Evolutionary conservation across 2,329 filamentous ascomycete species (phyloP), one percentile per base, ranked within the genome.

Genomic region (Coniella vitis): DNA sequence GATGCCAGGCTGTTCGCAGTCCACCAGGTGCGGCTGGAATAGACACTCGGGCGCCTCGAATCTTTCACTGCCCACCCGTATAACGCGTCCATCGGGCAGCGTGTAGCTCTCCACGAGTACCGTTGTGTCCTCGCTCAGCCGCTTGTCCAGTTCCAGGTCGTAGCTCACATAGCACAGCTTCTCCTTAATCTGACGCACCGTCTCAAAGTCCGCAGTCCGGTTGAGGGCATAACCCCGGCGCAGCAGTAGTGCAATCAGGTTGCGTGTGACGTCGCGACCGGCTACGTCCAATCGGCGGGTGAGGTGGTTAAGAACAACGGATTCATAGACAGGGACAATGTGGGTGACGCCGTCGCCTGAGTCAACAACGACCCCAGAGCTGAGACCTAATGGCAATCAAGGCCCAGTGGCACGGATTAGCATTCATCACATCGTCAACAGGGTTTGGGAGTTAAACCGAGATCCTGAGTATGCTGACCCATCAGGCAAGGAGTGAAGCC

Each of bases 81-180:
- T 96, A 38, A 97, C 90, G 54, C 93, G 88, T 47, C 93, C 93
- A 64, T 98, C 93, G 29, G 93, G 93, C 9, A 98, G 78, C 1
- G 93, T 98, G 74, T 98, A 98, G 64, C 88, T 94, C 70, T 98
- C 93, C 10, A 98, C 93, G 48, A 98, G 75, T 8, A 96, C 90
- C 1, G 93, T 98, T 14, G 93, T 98, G 61, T 98, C 93, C 71
- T 98, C 93, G 63, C 88, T 94, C 56, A 98, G 81, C 59, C 87
- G 84, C 73, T 97, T 90, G 75, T 98, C 93, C 48, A 98, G 77
- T 69, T 95, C 90, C 49, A 98, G 80, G 67, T 98, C 93, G 74
- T 97, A 98, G 12, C 90, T 96, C 49, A 98, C 91, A 67, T 98
- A 98, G 78, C 93, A 97, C 45, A 98, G 86, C 78, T 98, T 98